Base-by-base conservation (phyloP, 345 rosid species). In the Salix udensis region DNA sequence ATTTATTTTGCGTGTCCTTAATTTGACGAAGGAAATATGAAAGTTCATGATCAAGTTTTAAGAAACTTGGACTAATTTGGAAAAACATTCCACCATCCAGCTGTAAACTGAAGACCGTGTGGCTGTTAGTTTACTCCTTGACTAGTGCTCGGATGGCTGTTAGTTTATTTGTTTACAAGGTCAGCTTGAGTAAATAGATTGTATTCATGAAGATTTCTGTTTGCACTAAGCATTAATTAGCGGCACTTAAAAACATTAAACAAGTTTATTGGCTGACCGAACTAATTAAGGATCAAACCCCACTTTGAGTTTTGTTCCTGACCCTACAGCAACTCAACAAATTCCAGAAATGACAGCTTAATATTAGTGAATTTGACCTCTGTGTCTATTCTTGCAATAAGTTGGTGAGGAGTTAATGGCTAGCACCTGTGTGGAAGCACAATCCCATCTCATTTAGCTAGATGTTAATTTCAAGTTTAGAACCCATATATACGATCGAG, bases 281-380 rank as follows among this genome's bases (percentile, higher is more conserved):
- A 42, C 46, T 42, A 68, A 44, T 71, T 21, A 67, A 53, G 36
- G 70, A 65, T 76, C 65, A 74, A 80, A 67, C 71, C 81, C 67
- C 9, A 39, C 9, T 76, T 72, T 50, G 60, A 68, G 46, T 37
- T 48, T 68, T 72, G 70, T 8, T 50, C n/a, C 61, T 64, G 74
- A 68, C 79, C 74, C 79, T 10, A 31, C 42, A 30, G 23, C 71
- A 50, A 15, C 6, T 58, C 13, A 7, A 26, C 66, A 4, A 66
- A 13, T 55, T 42, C 40, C 78, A 16, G 2, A 18, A 61, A 30
- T 5, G 48, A n/a, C 19, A 65, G 3, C 28, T 31, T 24, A 62
- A 62, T 23, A 61, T 12, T 66, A 60, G 68, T 50, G 65, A 18
- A 21, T 6, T 62, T 74, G 61, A 28, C 76, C 19, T 14, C 13